Conservation (phyloP, 2,329 filamentous ascomycete genomes). For the Penicillium verrucosum region DNA sequence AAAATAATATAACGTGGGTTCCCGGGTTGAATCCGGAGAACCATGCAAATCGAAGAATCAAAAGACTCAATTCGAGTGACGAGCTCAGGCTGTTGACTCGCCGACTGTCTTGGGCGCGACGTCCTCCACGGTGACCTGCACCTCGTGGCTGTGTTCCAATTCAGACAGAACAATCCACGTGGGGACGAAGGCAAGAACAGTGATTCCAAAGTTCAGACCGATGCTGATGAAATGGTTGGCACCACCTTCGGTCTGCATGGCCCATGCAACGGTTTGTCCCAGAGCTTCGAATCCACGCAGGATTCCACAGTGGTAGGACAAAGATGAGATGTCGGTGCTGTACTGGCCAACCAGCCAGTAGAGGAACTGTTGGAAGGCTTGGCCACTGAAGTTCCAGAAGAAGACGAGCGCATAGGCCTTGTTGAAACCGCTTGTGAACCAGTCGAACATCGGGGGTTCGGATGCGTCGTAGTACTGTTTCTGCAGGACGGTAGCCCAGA, state of each 20-base stretch:
- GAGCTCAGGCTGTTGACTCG: background rate
- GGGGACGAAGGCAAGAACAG: constrained; percentile 19
- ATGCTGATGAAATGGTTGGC: constrained; percentile 27
- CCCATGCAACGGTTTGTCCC: constrained; percentile 26
- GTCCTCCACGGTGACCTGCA: constrained; percentile 20
- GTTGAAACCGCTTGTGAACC: constrained; percentile 23
- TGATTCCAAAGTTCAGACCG: constrained; percentile 26
- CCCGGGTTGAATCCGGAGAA: background rate
- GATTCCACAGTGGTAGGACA: constrained; percentile 26
- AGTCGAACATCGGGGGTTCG: constrained; percentile 23
- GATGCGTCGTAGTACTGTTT: constrained; percentile 20
- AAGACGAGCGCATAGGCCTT: constrained; percentile 24
- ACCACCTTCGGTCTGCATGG: constrained; percentile 23
- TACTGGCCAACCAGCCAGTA: constrained; percentile 28
- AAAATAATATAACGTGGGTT: constrained; percentile 2
- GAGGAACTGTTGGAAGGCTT: constrained; percentile 26
- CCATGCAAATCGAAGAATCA: constrained; percentile 1
- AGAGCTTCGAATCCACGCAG: constrained; percentile 25
- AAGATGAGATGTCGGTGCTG: constrained; percentile 23
- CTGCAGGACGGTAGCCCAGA: constrained; percentile 24
- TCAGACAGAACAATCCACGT: constrained; percentile 25
- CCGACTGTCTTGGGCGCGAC: background rate
- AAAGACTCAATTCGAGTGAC: background rate
- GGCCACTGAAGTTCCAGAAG: constrained; percentile 25
- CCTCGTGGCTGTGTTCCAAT: constrained; percentile 25